Base-by-base conservation (phyloP, 495 filamentous ascomycete species). In the Hyaloscypha hepaticicola region DNA sequence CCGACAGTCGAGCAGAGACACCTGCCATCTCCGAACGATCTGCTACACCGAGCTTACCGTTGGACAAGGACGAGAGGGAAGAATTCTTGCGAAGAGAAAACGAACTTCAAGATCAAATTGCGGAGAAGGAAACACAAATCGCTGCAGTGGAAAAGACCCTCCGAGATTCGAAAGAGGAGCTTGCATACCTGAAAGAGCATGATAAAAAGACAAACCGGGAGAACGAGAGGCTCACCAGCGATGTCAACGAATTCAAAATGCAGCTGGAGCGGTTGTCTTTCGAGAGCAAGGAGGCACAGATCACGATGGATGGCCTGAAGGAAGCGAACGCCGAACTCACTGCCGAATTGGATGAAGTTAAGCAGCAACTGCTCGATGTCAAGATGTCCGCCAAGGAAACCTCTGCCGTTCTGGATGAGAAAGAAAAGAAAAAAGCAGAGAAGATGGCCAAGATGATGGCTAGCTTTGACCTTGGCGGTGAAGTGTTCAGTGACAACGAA, bases 361-460 rank as follows among this genome's bases (percentile, higher is more conserved):
- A 99, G 77, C 96, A 98, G 72, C 91, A 97, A 69, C 88, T 99
- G 60, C 82, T 98, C 3, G 93, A 99, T 77, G 90, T 94, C 31
- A 91, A 92, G 77, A 96, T 99, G 90, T 90, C 85, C 68, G 93
- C 94, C 55, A 95, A 92, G 79, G 96, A 97, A 77, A 96, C 91
- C 4, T 88, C 85, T 29, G 91, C 91, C 1, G 88, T 88, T 16
- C 73, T 94, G 3, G 93, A 97, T 69, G 95, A 97, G 77, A 99
- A 98, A 80, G 95, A 98, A 76, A 93, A 92, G 82, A 93, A 92
- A 81, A 99, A 98, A 81, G 91, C 91, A 6, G 95, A 98, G 79
- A 92, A 92, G 74, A 99, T 99, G 95, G 95, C 95, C 28, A 91
- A 97, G 84, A 99, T 99, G 95, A 97, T 99, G 94, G 94, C 95